A percentile compares a stretch with the other conserved stretches of the same genome.
phyloP scores from a whole-genome alignment of 2,329 filamentous ascomycete genomes.

The Metarhizium sp. region DNA sequence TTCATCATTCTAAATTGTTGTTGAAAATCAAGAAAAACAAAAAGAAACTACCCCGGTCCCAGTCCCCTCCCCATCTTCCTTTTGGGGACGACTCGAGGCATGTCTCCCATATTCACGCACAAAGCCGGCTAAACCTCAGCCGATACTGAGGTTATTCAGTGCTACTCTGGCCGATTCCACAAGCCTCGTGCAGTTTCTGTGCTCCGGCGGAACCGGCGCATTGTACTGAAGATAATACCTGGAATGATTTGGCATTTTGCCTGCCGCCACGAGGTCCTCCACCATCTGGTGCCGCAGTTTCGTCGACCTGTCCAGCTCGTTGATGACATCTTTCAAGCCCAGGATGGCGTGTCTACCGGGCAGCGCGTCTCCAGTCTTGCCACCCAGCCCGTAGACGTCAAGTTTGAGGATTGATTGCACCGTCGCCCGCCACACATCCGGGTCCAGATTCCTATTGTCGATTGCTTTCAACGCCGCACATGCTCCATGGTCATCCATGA shows the following conservation, averaged over 20 bases:
- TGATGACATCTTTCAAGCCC: slow-evolving; percentile 46
- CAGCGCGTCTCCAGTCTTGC: slow-evolving; percentile 5
- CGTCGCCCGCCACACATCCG: slow-evolving; percentile 42
- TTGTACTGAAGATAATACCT: slow-evolving; percentile 17
- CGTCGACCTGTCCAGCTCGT: slow-evolving; percentile 41
- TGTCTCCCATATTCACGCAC: not conserved
- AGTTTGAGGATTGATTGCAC: slow-evolving; percentile 44
- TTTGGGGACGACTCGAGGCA: not conserved
- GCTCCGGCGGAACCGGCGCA: slow-evolving; percentile 20
- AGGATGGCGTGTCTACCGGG: slow-evolving; percentile 24
- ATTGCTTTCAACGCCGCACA: slow-evolving; percentile 15
- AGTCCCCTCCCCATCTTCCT: not conserved
- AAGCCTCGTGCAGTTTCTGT: slow-evolving; percentile 38
- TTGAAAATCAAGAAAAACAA: not conserved
- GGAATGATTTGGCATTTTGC: slow-evolving; percentile 18
- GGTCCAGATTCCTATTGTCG: slow-evolving; percentile 38
- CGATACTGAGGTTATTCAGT: slow-evolving; percentile 44
- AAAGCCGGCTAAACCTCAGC: not conserved
- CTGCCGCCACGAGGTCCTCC: slow-evolving; percentile 34
- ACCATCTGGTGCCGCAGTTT: slow-evolving; percentile 37
- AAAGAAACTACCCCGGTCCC: too few relatives aligned
- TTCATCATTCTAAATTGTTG: not conserved
- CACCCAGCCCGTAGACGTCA: slow-evolving; percentile 46
- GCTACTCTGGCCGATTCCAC: slow-evolving; percentile 45
- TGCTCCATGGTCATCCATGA: slow-evolving; percentile 14